A percentile compares a stretch with the other conserved stretches of the same genome.
Evolutionary conservation across 768 basidiomycete genomes (phyloP).

Genomic region (Ramaria sp.): DNA sequence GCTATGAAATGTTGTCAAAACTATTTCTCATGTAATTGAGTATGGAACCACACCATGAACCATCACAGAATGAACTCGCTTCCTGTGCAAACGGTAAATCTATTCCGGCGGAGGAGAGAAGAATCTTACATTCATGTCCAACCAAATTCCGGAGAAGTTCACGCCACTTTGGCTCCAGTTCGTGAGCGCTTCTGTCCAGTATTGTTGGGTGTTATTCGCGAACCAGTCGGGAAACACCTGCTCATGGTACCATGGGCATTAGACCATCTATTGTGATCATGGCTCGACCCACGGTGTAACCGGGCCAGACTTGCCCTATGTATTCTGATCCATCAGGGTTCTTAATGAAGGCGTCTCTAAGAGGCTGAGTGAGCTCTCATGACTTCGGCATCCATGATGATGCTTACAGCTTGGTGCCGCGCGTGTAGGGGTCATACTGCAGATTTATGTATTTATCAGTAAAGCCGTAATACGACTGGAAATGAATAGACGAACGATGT

Average conservation of each 20-base stretch:
- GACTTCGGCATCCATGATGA: background rate
- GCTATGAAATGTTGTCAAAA: constrained; percentile 19
- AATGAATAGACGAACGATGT: constrained; percentile 36
- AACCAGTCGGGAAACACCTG: constrained; percentile 59
- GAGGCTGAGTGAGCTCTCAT: background rate
- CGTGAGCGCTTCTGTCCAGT: constrained; percentile 50
- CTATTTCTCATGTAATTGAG: too few species aligned
- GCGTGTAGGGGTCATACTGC: constrained; percentile 58
- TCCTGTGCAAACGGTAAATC: constrained; percentile 21
- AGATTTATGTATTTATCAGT: background rate
- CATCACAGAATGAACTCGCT: constrained; percentile 50
- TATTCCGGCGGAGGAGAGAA: background rate
- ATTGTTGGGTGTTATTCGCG: constrained; percentile 35
- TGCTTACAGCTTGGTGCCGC: constrained; percentile 47
- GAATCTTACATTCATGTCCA: constrained; percentile 45
- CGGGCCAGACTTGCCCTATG: constrained; percentile 71
- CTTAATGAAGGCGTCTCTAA: constrained; percentile 59
- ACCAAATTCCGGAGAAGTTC: constrained; percentile 58
- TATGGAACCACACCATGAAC: constrained; percentile 34
- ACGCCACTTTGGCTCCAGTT: constrained; percentile 46
- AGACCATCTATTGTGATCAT: background rate
- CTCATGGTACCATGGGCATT: background rate
- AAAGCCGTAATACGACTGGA: background rate
- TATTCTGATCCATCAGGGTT: constrained; percentile 67
- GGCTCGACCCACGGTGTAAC: constrained; percentile 41